These are phyloP conservation scores for Vanrija sp. DNA, from an alignment of 1,284 basidiomycete genomes.

Conservation along the genomic window DNA sequence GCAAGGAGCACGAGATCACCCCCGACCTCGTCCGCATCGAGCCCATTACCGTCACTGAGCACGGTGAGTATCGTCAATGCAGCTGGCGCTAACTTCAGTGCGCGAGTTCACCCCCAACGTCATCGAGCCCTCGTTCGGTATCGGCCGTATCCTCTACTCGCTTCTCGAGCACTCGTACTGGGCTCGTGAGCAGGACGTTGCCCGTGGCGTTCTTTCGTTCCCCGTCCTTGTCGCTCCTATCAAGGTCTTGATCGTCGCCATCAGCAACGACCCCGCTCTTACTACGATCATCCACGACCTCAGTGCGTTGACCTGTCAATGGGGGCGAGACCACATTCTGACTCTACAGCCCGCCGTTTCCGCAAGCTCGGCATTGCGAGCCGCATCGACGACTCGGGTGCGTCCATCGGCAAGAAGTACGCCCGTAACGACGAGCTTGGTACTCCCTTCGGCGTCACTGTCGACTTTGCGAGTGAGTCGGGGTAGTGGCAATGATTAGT, in stretches of 20 bases:
- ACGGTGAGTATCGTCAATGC: constrained; percentile 55
- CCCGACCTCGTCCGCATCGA: constrained; percentile 75
- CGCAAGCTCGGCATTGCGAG: constrained; percentile 84
- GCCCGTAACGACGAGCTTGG: constrained; percentile 97
- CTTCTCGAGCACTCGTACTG: constrained; percentile 96
- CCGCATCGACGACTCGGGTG: constrained; percentile 91
- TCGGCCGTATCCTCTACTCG: constrained; percentile 92
- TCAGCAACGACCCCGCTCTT: constrained; percentile 83
- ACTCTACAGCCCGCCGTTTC: constrained; percentile 67
- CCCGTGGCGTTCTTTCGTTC: constrained; percentile 84
- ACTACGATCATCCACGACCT: constrained; percentile 81
- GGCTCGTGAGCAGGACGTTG: constrained; percentile 84
- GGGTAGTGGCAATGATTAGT: constrained; percentile 21
- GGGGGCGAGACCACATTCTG: background rate
- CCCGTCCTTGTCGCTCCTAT: constrained; percentile 90
- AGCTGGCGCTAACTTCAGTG: constrained; percentile 52
- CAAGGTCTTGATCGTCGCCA: constrained; percentile 94
- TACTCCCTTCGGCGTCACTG: constrained; percentile 91
- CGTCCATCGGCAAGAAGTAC: constrained; percentile 94
- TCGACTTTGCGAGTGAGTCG: constrained; percentile 90
- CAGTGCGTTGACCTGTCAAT: constrained; percentile 60
- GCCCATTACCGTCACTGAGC: constrained; percentile 80
- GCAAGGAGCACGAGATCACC: constrained; percentile 68
- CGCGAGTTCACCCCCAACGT: constrained; percentile 97
- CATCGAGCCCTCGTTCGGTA: constrained; percentile 97